phyloP scores from a whole-genome alignment of 805 yeast species.

The Brettanomyces naardenensis region DNA sequence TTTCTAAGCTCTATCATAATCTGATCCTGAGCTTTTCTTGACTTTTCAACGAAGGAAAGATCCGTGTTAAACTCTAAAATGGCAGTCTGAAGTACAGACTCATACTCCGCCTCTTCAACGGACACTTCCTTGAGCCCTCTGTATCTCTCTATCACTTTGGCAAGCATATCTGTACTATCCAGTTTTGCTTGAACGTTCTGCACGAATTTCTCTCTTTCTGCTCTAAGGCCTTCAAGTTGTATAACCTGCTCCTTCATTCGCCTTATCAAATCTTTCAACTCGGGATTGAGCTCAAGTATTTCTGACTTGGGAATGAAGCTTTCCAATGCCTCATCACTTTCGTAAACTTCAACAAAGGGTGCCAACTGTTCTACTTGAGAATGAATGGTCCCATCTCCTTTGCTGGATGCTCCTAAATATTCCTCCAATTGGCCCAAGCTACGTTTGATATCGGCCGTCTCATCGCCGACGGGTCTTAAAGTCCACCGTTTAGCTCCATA shows the following conservation, averaged over 20 bases:
- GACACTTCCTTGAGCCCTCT: slow-evolving; percentile 29
- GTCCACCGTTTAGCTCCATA: slow-evolving; percentile 52
- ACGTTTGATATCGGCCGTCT: slow-evolving; percentile 31
- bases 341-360: slow-evolving; percentile 34
- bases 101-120: slow-evolving; percentile 29
- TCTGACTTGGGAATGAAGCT: slow-evolving; percentile 33
- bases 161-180: slow-evolving; percentile 38
- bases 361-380: slow-evolving; percentile 41
- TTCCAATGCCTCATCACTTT: slow-evolving; percentile 21
- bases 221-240: slow-evolving; percentile 25
- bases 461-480: slow-evolving; percentile 37
- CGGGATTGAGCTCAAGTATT: slow-evolving; percentile 28
- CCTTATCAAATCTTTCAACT: slow-evolving; percentile 22
- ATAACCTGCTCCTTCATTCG: slow-evolving; percentile 29
- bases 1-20: slow-evolving; percentile 24
- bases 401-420: slow-evolving; percentile 48
- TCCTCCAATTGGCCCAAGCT: slow-evolving; percentile 36
- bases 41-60: slow-evolving; percentile 35
- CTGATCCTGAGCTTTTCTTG: slow-evolving; percentile 29
- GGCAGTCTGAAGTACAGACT: slow-evolving; percentile 30
- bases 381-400: slow-evolving; percentile 51
- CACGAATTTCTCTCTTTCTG: slow-evolving; percentile 32
- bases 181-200: slow-evolving; percentile 37
- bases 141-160: slow-evolving; percentile 8
- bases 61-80: slow-evolving; percentile 45